Percentiles rank a stretch among this genome's conserved stretches.
These are phyloP conservation scores for Backusella liffmaniae DNA, from an alignment of 192 early-diverging fungal genomes.

Conservation along the genomic window DNA sequence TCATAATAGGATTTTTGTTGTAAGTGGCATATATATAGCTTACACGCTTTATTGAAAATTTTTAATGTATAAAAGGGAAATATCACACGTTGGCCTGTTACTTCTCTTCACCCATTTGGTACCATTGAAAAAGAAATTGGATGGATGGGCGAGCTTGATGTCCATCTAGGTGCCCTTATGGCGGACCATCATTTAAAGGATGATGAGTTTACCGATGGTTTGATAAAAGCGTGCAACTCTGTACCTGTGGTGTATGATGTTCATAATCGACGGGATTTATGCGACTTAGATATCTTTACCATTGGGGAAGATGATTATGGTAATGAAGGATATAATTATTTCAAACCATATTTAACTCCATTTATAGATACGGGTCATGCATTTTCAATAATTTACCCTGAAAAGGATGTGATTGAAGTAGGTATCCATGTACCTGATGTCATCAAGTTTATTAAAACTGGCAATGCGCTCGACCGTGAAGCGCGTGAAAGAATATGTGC, in stretches of 20 bases:
- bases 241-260: conserved; percentile 77
- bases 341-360: not conserved
- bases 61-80: conserved; percentile 30
- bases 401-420: conserved; percentile 68
- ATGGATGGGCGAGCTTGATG: conserved; percentile 70
- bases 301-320: conserved; percentile 67
- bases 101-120: conserved; percentile 67
- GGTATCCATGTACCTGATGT: conserved; percentile 91
- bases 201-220: conserved; percentile 67
- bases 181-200: conserved; percentile 72
- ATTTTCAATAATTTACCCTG: conserved; percentile 55
- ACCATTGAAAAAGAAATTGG: conserved; percentile 68
- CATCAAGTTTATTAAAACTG: conserved; percentile 89
- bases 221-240: conserved; percentile 68
- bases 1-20: conserved; percentile 51
- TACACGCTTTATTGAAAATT: not conserved
- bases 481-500: conserved; percentile 85
- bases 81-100: conserved; percentile 64
- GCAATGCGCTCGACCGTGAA: conserved; percentile 88
- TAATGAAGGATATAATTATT: not conserved
- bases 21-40: conserved; percentile 2
- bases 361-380: conserved; percentile 66
- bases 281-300: conserved; percentile 58
- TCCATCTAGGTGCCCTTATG: conserved; percentile 75
- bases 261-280: conserved; percentile 57